Evolutionary conservation across 2,329 filamentous ascomycete species (phyloP).

Genomic region (Stachybotrys chartarum): DNA sequence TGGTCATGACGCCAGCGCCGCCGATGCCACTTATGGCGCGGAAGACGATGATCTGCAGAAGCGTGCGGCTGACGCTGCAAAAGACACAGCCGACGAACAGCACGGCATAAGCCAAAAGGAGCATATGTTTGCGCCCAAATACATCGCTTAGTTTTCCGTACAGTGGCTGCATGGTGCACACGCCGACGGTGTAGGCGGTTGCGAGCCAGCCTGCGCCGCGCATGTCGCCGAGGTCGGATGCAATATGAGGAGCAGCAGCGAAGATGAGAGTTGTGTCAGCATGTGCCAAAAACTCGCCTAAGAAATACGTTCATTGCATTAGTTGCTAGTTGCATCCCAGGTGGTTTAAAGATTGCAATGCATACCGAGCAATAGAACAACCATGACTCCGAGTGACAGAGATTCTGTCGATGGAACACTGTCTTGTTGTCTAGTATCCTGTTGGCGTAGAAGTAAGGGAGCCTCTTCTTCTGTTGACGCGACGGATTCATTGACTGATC

Average conservation of each 20-base stretch:
- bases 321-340: no score
- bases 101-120: background rate
- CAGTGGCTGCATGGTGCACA: conserved; percentile 1
- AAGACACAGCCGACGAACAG: background rate
- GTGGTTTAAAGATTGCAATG: no score
- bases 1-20: background rate
- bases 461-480: no score
- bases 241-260: background rate
- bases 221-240: background rate
- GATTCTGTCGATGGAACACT: no score
- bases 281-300: no score
- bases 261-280: background rate
- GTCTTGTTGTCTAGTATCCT: no score
- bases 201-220: background rate
- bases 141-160: conserved; percentile 2
- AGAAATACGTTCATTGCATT: no score
- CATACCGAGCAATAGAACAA: no score
- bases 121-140: conserved; percentile 1
- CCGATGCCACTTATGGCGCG: background rate
- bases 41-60: background rate
- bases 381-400: no score
- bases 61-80: background rate
- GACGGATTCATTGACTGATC: no score
- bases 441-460: no score
- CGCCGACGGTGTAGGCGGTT: background rate